Base-by-base conservation (phyloP, 805 yeast genomes). In the Candida berthetii region DNA sequence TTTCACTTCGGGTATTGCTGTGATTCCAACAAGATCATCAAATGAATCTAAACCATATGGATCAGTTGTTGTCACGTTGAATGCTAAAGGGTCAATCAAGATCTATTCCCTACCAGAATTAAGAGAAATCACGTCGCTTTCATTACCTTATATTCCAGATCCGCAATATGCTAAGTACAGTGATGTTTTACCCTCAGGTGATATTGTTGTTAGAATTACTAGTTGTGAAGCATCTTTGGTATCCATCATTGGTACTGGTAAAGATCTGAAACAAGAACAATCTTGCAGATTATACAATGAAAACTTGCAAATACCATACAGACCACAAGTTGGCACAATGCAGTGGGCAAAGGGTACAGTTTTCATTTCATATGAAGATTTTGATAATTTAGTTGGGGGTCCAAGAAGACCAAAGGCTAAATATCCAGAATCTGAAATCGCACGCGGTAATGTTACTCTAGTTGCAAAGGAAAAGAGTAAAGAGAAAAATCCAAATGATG, bases 311-410 rank as follows among this genome's bases (percentile, higher is more conserved):
- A 74, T 83, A 17, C 95, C 96, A 2, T 75, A 78, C 27, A 71
- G 98, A 37, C 99, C 99, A 2, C 71, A 77, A 4, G 78, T 86
- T 7, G 78, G 88, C 31, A 76, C 93, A 0, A 67, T 85, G 35
- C 91, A 83, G 59, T 85, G 96, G 93, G 86, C 93, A 7, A 78
- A 82, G 49, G 96, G 96, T 3, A 66, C 83, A 0, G 77, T 78
- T 16, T 70, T 72, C 46, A 72, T 82, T n/a, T 65, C 80, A 2
- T 59, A 73, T 18, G 69, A 72, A 1, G 95, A 86, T 46, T 67
- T 93, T 40, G 82, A 84, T 44, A 41, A 54, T 11, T 55, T 87
- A 35, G 70, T 91, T 31, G 86, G 85, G 5, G 97, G 97, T 1
- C 82, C 81, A 0, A 76, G 78, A 41, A 72, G 96, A 47, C 78